Conservation (phyloP, 306 rosid genomes). For the Crotalaria pallida region DNA sequence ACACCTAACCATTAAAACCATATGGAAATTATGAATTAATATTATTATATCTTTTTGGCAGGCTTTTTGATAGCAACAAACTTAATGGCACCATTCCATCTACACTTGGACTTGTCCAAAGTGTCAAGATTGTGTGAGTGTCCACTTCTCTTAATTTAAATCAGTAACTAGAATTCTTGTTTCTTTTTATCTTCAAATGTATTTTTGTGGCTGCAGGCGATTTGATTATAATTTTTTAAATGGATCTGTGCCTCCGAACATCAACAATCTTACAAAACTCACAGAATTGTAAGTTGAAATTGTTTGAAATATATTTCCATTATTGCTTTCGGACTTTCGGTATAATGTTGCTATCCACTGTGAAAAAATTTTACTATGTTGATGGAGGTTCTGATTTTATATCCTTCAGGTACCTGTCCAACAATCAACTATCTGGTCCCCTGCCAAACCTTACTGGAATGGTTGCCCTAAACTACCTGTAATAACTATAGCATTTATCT, state of each 20-base stretch:
- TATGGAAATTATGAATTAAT: background rate
- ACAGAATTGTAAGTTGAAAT: constrained; percentile 42
- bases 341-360: background rate
- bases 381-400: background rate
- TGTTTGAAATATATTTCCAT: background rate
- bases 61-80: constrained; percentile 51
- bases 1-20: no score
- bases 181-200: background rate
- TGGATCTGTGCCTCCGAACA: constrained; percentile 41
- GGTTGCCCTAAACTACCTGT: constrained; percentile 45
- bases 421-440: constrained; percentile 52
- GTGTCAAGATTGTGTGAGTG: constrained; percentile 63
- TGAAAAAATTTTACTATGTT: background rate
- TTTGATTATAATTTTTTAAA: constrained; percentile 37
- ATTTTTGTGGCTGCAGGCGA: constrained; percentile 40
- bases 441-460: constrained; percentile 47
- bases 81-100: constrained; percentile 53
- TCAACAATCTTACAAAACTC: constrained; percentile 39
- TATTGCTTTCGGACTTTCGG: background rate
- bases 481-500: constrained; percentile 20
- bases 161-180: background rate
- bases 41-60: constrained; percentile 26
- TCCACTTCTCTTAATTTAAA: constrained; percentile 13
- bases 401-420: constrained; percentile 49
- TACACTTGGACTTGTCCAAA: constrained; percentile 46